A percentile compares a stretch with the other conserved stretches of the same genome.
These are phyloP conservation scores for Candida dubliniensis DNA, from an alignment of 1,139 yeast species.

Conservation along the genomic window DNA sequence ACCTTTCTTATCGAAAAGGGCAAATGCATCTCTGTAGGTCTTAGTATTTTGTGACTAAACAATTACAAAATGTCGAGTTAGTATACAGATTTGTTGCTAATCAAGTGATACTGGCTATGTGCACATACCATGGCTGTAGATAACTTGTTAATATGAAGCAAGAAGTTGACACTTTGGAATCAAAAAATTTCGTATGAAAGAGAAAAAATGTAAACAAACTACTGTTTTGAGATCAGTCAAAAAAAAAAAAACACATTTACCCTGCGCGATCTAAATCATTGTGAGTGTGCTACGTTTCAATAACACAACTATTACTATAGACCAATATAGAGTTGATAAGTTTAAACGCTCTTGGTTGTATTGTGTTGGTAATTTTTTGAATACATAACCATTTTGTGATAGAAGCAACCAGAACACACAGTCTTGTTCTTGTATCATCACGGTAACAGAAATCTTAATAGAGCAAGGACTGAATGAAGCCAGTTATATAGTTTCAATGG, in stretches of 20 bases:
- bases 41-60: constrained; percentile 54
- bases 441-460: too few species aligned
- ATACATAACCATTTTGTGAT: too few species aligned
- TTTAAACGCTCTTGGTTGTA: too few species aligned
- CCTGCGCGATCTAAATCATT: not conserved
- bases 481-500: too few species aligned
- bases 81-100: constrained; percentile 3
- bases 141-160: not conserved
- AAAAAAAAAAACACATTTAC: not conserved
- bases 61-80: constrained; percentile 13
- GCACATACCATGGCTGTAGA: constrained; percentile 2
- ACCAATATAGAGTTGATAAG: too few species aligned
- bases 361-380: too few species aligned
- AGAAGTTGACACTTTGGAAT: not conserved
- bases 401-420: too few species aligned
- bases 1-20: constrained; percentile 94
- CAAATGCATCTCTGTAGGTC: constrained; percentile 94
- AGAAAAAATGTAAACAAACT: constrained; percentile 5
- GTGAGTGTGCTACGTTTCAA: too few species aligned
- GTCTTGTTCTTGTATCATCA: too few species aligned
- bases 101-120: too few species aligned
- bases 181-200: constrained; percentile 1
- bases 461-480: too few species aligned
- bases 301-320: too few species aligned
- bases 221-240: not conserved